Percentiles rank a stretch among this genome's conserved stretches.
These are phyloP conservation scores for Martensiomyces pterosporus DNA, from an alignment of 192 early-diverging fungal species.

Conservation along the genomic window DNA sequence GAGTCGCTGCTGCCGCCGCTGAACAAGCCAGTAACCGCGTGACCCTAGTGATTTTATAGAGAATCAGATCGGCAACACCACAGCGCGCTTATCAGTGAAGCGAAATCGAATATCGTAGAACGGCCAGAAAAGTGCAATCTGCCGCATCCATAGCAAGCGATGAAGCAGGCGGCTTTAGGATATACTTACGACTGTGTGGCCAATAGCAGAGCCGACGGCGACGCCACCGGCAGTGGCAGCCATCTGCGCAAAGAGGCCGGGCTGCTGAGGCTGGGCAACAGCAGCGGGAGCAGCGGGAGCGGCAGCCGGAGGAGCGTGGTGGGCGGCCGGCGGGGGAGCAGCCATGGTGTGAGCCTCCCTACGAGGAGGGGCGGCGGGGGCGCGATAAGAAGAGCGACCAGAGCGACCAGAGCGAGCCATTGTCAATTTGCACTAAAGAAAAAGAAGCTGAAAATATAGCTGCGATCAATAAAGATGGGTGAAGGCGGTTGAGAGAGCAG, in stretches of 20 bases:
- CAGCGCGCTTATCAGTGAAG: too few species aligned
- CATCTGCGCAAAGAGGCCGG: constrained; percentile 71
- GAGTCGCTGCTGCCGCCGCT: constrained; percentile 37
- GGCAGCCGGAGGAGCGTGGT: constrained; percentile 54
- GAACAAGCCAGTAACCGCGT: constrained; percentile 45
- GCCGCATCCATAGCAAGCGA: background rate
- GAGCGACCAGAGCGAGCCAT: constrained; percentile 43
- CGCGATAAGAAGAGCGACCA: constrained; percentile 14
- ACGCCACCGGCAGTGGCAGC: constrained; percentile 92
- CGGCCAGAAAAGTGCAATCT: background rate
- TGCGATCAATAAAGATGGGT: too few species aligned
- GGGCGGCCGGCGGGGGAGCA: constrained; percentile 36
- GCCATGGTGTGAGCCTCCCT: constrained; percentile 49
- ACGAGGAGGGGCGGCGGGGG: constrained; percentile 13
- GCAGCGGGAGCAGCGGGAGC: constrained; percentile 43
- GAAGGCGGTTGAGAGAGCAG: too few species aligned
- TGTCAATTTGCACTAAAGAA: constrained; percentile 4
- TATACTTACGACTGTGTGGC: constrained; percentile 54
- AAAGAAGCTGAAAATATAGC: background rate
- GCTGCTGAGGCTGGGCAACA: constrained; percentile 59
- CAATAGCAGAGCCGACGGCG: constrained; percentile 83
- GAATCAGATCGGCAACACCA: too few species aligned
- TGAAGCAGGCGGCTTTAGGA: background rate
- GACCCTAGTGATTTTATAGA: constrained; percentile 13
- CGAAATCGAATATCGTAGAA: background rate